Percentiles rank a stretch among this genome's conserved stretches.
phyloP scores from a whole-genome alignment of 495 filamentous ascomycete species.

The Talaromyces borbonicus region DNA sequence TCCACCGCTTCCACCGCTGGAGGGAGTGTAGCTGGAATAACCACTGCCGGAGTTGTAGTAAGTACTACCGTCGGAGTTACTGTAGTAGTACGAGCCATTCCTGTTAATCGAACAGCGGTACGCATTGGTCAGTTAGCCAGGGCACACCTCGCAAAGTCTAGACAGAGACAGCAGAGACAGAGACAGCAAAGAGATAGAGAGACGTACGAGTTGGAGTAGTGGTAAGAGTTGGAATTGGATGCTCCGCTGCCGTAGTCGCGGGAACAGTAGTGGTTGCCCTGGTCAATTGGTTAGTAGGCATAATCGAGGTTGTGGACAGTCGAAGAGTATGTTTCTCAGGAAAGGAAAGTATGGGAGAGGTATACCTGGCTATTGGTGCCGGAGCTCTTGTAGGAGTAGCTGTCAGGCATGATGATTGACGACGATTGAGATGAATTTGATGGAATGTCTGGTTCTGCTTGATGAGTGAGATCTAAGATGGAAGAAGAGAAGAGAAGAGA shows the following conservation, averaged over 20 bases:
- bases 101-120: slow-evolving; percentile 11
- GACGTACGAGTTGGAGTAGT: slow-evolving; percentile 39
- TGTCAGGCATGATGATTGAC: slow-evolving; percentile 6
- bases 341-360: not conserved
- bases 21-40: slow-evolving; percentile 26
- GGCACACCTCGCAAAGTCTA: too few species aligned
- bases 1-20: slow-evolving; percentile 14
- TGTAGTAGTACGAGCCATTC: slow-evolving; percentile 44
- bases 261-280: slow-evolving; percentile 43
- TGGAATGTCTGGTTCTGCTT: not conserved
- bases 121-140: not conserved
- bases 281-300: not conserved
- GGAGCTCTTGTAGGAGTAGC: slow-evolving; percentile 29
- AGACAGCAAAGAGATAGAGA: not conserved
- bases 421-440: not conserved
- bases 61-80: slow-evolving; percentile 39
- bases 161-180: not conserved
- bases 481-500: not conserved
- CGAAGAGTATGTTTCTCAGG: not conserved
- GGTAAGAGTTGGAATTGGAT: slow-evolving; percentile 36
- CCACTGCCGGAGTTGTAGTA: slow-evolving; percentile 40
- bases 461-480: not conserved
- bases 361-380: slow-evolving; percentile 40
- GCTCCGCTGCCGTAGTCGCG: slow-evolving; percentile 36
- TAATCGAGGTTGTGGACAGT: not conserved